Evolutionary conservation across 768 basidiomycete species (phyloP).

Genomic region (Lentinula sp.): DNA sequence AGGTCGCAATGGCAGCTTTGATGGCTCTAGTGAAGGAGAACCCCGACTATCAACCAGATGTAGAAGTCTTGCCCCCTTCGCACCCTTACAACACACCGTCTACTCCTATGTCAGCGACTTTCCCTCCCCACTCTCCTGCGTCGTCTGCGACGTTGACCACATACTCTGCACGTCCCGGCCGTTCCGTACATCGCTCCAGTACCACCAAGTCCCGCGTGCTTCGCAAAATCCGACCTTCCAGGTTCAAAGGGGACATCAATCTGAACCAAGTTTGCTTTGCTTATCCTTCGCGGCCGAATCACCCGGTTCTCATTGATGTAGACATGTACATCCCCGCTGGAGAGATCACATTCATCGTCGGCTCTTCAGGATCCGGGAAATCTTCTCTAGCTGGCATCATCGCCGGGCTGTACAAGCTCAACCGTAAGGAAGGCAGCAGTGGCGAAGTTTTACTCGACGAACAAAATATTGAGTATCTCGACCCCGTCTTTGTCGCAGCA

Average conservation of each 20-base stretch:
- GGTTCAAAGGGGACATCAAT: slow-evolving; percentile 67
- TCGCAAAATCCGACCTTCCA: slow-evolving; percentile 58
- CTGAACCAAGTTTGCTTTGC: slow-evolving; percentile 58
- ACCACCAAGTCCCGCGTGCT: slow-evolving; percentile 20
- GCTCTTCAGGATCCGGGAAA: slow-evolving; percentile 75
- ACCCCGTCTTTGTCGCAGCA: slow-evolving; percentile 57
- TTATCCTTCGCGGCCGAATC: slow-evolving; percentile 66
- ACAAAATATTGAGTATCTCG: slow-evolving; percentile 70
- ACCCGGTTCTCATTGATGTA: slow-evolving; percentile 52
- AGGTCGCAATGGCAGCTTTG: slow-evolving; percentile 69
- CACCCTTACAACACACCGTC: slow-evolving; percentile 11
- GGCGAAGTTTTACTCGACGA: slow-evolving; percentile 79
- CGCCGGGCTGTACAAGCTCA: slow-evolving; percentile 68
- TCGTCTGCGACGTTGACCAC: slow-evolving; percentile 1
- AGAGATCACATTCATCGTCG: slow-evolving; percentile 79
- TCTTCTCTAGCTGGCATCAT: slow-evolving; percentile 61
- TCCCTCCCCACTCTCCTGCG: slow-evolving; percentile 37
- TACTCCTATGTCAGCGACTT: slow-evolving; percentile 39
- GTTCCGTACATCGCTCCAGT: slow-evolving; percentile 9
- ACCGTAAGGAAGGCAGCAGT: slow-evolving; percentile 10
- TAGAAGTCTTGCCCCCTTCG: not conserved
- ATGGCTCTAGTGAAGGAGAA: slow-evolving; percentile 49
- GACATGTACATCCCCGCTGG: slow-evolving; percentile 63
- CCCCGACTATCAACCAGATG: slow-evolving; percentile 10
- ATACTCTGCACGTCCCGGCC: slow-evolving; percentile 7